Evolutionary conservation across 1,284 basidiomycete species (phyloP).

Genomic region (Wallemia ichthyophaga): DNA sequence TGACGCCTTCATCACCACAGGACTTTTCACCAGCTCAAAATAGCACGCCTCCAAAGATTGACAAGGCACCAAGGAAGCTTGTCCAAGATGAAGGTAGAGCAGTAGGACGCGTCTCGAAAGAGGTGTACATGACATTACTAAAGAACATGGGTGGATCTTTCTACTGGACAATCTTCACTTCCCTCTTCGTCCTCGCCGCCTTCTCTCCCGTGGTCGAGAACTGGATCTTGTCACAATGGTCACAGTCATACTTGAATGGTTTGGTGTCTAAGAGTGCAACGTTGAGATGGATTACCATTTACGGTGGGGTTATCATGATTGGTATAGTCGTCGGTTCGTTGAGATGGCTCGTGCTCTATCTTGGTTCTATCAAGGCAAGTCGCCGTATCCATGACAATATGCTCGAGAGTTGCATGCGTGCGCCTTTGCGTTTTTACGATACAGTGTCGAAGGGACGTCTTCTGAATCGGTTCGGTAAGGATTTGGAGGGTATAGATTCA

Average conservation of each 20-base stretch:
- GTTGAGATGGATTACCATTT: not conserved
- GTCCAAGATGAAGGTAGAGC: not conserved
- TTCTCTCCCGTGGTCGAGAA: not conserved
- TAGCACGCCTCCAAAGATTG: not conserved
- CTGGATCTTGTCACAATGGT: conserved; percentile 1
- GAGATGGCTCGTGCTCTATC: conserved; percentile 9
- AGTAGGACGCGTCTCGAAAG: not conserved
- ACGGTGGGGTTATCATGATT: not conserved
- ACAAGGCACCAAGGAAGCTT: not conserved
- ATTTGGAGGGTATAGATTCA: conserved; percentile 74
- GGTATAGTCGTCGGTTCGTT: conserved; percentile 9
- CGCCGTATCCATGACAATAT: conserved; percentile 19
- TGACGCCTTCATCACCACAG: not conserved
- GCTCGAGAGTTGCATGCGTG: conserved; percentile 57
- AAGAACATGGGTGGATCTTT: not conserved
- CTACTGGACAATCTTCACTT: not conserved
- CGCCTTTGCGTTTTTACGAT: conserved; percentile 76
- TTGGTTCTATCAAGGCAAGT: conserved; percentile 11
- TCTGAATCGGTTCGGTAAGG: conserved; percentile 71
- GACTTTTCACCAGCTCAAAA: too few relatives aligned
- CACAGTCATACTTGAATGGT: not conserved
- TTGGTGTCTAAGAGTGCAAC: not conserved
- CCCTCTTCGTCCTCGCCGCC: not conserved
- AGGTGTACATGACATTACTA: not conserved
- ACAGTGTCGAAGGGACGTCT: conserved; percentile 60